Evolutionary conservation across 2,329 filamentous ascomycete species (phyloP).

Genomic region (Raffaelea ambrosiae): DNA sequence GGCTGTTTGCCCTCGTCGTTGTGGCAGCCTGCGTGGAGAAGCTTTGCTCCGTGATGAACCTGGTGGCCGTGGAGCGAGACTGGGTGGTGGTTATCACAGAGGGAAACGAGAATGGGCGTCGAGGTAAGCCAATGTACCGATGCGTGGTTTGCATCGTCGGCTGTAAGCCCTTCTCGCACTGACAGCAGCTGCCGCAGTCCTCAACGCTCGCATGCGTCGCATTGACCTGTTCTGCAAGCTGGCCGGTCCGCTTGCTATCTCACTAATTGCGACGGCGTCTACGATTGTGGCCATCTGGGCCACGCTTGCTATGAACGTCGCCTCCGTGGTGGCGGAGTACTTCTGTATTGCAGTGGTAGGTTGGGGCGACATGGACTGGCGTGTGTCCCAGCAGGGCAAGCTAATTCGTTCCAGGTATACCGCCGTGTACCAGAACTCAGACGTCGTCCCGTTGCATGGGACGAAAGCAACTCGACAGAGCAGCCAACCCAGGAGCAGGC

Average conservation of each 20-base stretch:
- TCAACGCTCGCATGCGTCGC: constrained; percentile 47
- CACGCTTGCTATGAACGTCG: constrained; percentile 36
- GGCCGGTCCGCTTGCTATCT: constrained; percentile 41
- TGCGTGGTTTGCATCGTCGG: too few species aligned
- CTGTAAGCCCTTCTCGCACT: too few species aligned
- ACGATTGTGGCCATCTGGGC: constrained; percentile 34
- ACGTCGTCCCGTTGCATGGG: background rate
- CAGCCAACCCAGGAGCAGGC: background rate
- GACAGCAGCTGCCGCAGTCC: constrained; percentile 15
- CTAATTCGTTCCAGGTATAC: constrained; percentile 16
- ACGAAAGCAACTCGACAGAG: background rate
- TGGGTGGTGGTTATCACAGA: constrained; percentile 52
- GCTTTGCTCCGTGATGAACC: constrained; percentile 53
- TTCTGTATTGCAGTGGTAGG: constrained; percentile 34
- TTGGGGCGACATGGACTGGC: too few species aligned
- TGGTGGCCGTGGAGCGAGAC: constrained; percentile 61
- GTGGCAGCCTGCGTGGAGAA: constrained; percentile 62
- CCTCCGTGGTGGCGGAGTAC: constrained; percentile 36
- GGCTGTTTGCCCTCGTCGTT: constrained; percentile 28
- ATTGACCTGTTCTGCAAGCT: constrained; percentile 53
- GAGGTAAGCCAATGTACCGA: too few species aligned
- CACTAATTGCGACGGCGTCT: constrained; percentile 37
- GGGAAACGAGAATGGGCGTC: constrained; percentile 21
- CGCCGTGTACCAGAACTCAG: constrained; percentile 13
- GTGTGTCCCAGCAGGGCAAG: too few species aligned